A percentile compares a stretch with the other conserved stretches of the same genome.
Conservation (phyloP, 495 filamentous ascomycete genomes). For the Podospora tetraspora region DNA sequence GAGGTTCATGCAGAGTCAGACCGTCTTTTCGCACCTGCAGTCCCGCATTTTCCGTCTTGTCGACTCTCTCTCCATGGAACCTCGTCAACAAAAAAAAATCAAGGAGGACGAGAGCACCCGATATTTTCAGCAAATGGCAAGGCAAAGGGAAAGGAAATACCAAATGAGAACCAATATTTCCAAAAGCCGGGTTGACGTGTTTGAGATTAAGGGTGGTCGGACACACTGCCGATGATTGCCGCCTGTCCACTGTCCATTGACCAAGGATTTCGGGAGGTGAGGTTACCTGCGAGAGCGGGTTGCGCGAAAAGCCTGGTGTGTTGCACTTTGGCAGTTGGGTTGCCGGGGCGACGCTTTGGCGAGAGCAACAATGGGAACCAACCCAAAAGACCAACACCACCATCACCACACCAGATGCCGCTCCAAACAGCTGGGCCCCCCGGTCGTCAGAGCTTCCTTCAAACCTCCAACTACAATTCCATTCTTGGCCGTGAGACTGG, state of each 20-base stretch:
- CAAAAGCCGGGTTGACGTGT: slow-evolving; percentile 3
- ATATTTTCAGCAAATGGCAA: neutral
- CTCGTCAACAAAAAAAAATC: neutral
- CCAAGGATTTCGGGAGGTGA: slow-evolving; percentile 6
- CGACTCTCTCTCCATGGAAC: too few species aligned
- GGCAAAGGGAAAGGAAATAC: neutral
- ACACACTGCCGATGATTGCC: slow-evolving; percentile 11
- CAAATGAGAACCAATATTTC: neutral
- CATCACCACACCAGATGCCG: neutral
- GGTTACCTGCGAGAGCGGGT: slow-evolving; percentile 7
- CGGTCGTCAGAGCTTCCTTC: neutral
- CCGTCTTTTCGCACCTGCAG: neutral
- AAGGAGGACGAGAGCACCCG: neutral
- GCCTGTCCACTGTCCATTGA: neutral
- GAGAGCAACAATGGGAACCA: neutral
- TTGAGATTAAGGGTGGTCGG: slow-evolving; percentile 9
- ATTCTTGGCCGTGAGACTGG: neutral
- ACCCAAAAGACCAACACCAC: neutral
- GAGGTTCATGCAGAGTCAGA: neutral
- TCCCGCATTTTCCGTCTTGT: neutral
- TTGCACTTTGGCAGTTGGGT: neutral
- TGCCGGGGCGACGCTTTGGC: neutral
- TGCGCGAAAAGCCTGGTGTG: neutral
- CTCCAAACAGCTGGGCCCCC: neutral
- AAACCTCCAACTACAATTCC: neutral